Percentiles rank a stretch among this genome's conserved stretches.
phyloP scores from a whole-genome alignment of 441 rosid genomes.

The Pelargonium cotyledonis region DNA sequence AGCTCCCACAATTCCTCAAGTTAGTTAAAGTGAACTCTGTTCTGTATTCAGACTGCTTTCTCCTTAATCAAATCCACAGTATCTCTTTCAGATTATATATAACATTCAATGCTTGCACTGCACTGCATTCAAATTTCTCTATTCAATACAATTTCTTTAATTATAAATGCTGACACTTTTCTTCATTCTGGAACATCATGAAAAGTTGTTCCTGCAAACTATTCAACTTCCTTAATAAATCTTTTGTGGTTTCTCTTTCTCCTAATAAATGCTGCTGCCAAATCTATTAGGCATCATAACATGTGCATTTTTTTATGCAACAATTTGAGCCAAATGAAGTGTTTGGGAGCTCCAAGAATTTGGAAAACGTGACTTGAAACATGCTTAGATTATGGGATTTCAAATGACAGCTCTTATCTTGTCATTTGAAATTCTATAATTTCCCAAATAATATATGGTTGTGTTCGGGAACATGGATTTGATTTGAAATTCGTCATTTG shows the following conservation, averaged over 20 bases:
- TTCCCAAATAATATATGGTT: too few relatives aligned
- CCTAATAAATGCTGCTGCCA: background rate
- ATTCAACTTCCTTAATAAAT: background rate
- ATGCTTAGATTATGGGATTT: too few relatives aligned
- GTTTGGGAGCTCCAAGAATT: too few relatives aligned
- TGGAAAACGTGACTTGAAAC: too few relatives aligned
- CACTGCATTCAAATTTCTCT: background rate
- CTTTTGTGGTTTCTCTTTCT: background rate
- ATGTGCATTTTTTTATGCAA: background rate
- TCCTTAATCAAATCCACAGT: background rate
- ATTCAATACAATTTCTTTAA: background rate
- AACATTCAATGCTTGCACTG: background rate
- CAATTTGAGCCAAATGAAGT: too few relatives aligned
- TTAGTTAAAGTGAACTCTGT: background rate
- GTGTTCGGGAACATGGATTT: too few relatives aligned
- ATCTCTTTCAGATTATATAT: background rate
- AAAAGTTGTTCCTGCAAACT: background rate
- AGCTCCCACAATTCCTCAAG: background rate
- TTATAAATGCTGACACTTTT: background rate
- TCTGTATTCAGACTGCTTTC: background rate
- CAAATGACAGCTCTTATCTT: too few relatives aligned
- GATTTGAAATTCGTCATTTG: too few relatives aligned
- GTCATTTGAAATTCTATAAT: too few relatives aligned
- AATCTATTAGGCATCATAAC: background rate
- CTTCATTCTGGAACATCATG: background rate